Base-by-base conservation (phyloP, 192 early-diverging fungal genomes). In the Backusella parvicylindrica region DNA sequence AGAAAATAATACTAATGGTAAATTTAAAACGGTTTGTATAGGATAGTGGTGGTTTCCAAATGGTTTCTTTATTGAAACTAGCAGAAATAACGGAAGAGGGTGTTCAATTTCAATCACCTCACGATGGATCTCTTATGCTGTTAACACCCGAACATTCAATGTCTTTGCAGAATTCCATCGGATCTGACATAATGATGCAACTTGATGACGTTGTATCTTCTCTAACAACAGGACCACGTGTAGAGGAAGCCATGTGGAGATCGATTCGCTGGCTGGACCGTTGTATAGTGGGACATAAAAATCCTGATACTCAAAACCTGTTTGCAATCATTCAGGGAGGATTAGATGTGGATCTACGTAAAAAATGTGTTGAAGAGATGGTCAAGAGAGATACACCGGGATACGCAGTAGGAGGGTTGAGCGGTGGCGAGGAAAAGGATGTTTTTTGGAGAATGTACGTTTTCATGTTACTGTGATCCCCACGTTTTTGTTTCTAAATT, bases 251-350 rank as follows among this genome's bases (percentile, higher is more conserved):
- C 64, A 96, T 96, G 95, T 88, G 87, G 86, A 86, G 95, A 79
- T 94, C 92, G 26, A 90, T 96, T 64, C 89, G 95, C 41, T 96
- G 95, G 94, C 83, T 96, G 33, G 95, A 96, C 79, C 85, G 95
- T 76, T 91, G 95, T 70, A 91, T 95, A 43, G 83, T 79, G 63
- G 92, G 92, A 31, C 92, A 95, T 77, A 85, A 82, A 37, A 85
- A 87, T 43, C 89, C 92, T 0, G 82, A 87, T 6, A 81, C 85
- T 43, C 95, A 96, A 80, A 96, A 95, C 78, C 77, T 96, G 73
- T 94, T 96, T 85, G 92, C 95, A 1, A 96, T 96, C 72, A 93
- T 95, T 64, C 95, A 96, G 80, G 95, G 95, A 74, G 95, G 95
- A 15, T 75, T 96, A 71, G 87, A 95, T 76, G 70, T 77, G 23